Evolutionary conservation across 2,329 filamentous ascomycete genomes (phyloP), one percentile per base, ranked within the genome.

Genomic region (Nemania bipapillata): DNA sequence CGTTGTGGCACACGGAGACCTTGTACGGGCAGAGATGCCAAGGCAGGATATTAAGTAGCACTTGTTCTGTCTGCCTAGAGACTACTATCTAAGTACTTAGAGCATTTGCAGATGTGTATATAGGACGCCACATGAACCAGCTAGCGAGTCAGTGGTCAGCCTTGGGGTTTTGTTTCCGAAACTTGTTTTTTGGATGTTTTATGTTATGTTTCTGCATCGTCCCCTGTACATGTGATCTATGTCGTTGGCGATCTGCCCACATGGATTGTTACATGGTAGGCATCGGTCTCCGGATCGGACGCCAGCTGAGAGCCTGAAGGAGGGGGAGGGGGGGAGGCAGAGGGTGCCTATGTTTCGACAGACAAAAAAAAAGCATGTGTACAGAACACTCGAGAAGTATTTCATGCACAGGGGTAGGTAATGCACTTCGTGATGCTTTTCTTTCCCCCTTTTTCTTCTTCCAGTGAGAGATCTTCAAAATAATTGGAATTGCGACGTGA

Each of bases 211-310:
- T 45, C 40, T 45, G 40, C 17, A 20, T 17, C 17, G 17, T 45
- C 8, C 4, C 40, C 17, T 37, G 24, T 47, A 45, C 28, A 32
- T 61, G 54, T 47, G 35, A 65, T 62, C 52, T 50, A 30, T 2
- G 6, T 49, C 20, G n/a, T 37, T 64, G 24, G 30, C 22, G 40
- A 55, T 55, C 49, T 35, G 22, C 53, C 9, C 9, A 37, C 37
- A 42, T 35, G 50, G n/a, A 49, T 17, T 7, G 35, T 15, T 28
- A 40, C 32, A 40, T 50, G 12, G 49, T 8, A 32, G 4, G 20
- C n/a, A n/a, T 22, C 20, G 66, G 63, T 66, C 63, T 58, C 57
- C 63, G 63, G 40, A 40, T 63, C 57, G 52, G 53, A 60, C 57
- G 53, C 28, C 32, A 37, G 57, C 55, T 57, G 60, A 47, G 55